Base-by-base conservation (phyloP, 2,329 filamentous ascomycete species). In the Lachnum nothofagi region DNA sequence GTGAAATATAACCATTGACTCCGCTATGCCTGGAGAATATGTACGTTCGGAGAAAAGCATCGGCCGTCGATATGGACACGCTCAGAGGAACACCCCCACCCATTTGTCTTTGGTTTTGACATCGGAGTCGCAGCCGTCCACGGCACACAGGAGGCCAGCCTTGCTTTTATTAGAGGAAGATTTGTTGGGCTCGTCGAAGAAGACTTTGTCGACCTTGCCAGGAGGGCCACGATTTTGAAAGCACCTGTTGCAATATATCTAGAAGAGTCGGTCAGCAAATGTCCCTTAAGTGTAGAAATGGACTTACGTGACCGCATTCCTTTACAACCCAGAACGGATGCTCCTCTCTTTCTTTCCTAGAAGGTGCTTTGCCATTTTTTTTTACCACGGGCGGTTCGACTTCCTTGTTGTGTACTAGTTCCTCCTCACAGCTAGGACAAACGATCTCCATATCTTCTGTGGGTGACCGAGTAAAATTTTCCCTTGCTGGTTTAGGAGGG, bases 281-380 rank as follows among this genome's bases (percentile, higher is more conserved):
- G 25, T 37, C 19, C 9, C 4, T 25, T 20, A 6, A 3, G 7
- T 27, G 1, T 37, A 17, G 8, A 42, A 38, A 23, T 43, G 14
- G 35, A 74, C 79, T 67, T 77, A 97, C 93, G 71, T 98, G 93
- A 56, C 93, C 93, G 66, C 93, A 98, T 44, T 78, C 78, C 68
- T 91, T 95, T 29, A 93, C 77, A 1, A 93, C 85, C 90, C 91
- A 97, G 54, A 97, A 91, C 61, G 95, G 86, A 63, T 88, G 83
- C 68, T 95, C 90, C 27, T 72, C 65, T 23, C 78, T 73, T 19
- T 76, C 73, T 46, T 76, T 66, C 46, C 49, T 65, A 19, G 75
- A 77, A 5, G 72, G 68, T 17, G 75, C 71, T 60, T 77, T 82
- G 16, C 70, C 67, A 8, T 55, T 54, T 24, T 67, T 60, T 52